A percentile compares a stretch with the other conserved stretches of the same genome.
These are phyloP conservation scores for Lentithecium fluviatile DNA, from an alignment of 495 filamentous ascomycete genomes.

Conservation along the genomic window DNA sequence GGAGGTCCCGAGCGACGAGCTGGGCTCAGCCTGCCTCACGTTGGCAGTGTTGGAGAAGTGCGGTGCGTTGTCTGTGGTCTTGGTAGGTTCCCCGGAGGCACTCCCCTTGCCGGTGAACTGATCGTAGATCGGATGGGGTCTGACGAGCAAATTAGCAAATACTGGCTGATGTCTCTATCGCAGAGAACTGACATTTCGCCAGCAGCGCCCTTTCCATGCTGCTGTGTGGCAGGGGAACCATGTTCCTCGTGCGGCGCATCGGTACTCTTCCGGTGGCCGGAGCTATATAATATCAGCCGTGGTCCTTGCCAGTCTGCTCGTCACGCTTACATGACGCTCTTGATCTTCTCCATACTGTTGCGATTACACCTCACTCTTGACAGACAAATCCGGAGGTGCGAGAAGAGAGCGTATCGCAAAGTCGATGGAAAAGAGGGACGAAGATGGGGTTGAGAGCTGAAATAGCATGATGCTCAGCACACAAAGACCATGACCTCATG, in stretches of 20 bases:
- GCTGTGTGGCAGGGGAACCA: background rate
- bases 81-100: slow-evolving; percentile 8
- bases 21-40: slow-evolving; percentile 1
- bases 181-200: background rate
- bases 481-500: slow-evolving; percentile 24
- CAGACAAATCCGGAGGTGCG: background rate
- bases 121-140: slow-evolving; percentile 27
- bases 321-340: slow-evolving; percentile 35
- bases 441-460: background rate
- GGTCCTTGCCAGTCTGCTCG: background rate
- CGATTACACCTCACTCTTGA: background rate
- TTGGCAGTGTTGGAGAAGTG: slow-evolving; percentile 17
- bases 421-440: background rate
- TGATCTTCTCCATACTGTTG: slow-evolving; percentile 40
- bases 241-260: no score
- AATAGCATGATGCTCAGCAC: background rate
- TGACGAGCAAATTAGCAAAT: background rate
- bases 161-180: background rate
- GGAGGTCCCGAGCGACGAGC: background rate
- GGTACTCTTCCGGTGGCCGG: slow-evolving; percentile 25
- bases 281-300: slow-evolving; percentile 17
- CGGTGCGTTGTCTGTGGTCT: slow-evolving; percentile 9
- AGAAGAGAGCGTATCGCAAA: slow-evolving; percentile 5
- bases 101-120: slow-evolving; percentile 13
- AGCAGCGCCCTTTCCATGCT: background rate